A percentile compares a stretch with the other conserved stretches of the same genome.
Conservation (phyloP, 2,329 filamentous ascomycete species). For the Rugonectria rugulosa region DNA sequence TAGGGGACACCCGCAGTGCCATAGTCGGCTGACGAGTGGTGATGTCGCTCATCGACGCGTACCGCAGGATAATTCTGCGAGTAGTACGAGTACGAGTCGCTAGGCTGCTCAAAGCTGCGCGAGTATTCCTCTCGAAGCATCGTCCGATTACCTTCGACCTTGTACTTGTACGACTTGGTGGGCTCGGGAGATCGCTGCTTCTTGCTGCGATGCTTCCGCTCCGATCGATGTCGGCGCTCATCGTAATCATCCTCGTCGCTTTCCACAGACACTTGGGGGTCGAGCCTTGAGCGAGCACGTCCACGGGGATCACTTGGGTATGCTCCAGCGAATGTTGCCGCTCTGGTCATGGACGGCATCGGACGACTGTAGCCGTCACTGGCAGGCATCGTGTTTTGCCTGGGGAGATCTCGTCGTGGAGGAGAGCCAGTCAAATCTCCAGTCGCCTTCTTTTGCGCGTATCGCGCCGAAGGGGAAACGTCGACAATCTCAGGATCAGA, state of each 20-base stretch:
- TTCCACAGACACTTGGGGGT: conserved; percentile 46
- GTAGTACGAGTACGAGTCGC: conserved; percentile 36
- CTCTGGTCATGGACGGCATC: conserved; percentile 39
- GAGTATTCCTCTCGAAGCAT: conserved; percentile 40
- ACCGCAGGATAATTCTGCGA: conserved; percentile 18
- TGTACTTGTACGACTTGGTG: conserved; percentile 39
- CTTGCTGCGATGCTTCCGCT: conserved; percentile 47
- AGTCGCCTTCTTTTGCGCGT: conserved; percentile 39
- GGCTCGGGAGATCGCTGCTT: conserved; percentile 45
- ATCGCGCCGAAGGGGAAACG: conserved; percentile 42
- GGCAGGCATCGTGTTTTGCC: conserved; percentile 46
- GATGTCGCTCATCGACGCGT: conserved; percentile 38
- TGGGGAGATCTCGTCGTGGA: conserved; percentile 42
- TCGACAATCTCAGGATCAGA: conserved; percentile 41
- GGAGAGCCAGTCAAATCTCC: conserved; percentile 41
- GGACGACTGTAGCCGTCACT: conserved; percentile 42
- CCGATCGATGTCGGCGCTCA: conserved; percentile 36
- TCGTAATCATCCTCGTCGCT: conserved; percentile 47
- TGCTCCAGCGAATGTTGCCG: conserved; percentile 44
- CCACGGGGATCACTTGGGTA: conserved; percentile 45
- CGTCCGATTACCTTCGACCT: conserved; percentile 39
- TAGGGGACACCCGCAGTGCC: conserved; percentile 31
- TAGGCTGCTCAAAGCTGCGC: conserved; percentile 37
- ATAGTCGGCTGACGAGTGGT: conserved; percentile 29
- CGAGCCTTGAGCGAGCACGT: conserved; percentile 47